Conservation (phyloP, 352 stramenopile species). For the Globisporangium barbulae region DNA sequence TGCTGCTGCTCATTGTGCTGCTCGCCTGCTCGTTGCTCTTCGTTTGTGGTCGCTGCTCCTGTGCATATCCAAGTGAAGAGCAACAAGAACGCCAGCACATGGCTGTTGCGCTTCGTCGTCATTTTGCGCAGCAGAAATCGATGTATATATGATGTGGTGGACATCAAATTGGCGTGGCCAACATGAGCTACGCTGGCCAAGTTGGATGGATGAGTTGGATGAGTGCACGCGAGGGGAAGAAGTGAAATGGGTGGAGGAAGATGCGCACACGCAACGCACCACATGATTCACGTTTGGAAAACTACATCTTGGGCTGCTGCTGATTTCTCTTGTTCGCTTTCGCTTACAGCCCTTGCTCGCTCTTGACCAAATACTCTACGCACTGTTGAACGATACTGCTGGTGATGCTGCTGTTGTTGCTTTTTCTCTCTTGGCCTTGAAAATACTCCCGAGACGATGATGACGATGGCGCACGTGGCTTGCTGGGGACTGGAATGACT, state of each 20-base stretch:
- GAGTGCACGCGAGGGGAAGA: background rate
- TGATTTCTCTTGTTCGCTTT: background rate
- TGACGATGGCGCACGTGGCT: background rate
- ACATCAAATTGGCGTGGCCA: background rate
- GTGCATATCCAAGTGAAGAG: background rate
- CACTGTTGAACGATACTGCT: constrained; percentile 9
- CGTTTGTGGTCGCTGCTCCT: background rate
- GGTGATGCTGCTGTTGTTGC: background rate
- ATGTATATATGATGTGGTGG: background rate
- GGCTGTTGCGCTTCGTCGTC: background rate
- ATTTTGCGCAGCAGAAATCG: background rate
- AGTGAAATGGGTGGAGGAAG: background rate
- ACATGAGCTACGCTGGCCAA: background rate
- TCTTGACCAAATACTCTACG: constrained; percentile 12
- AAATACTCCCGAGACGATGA: background rate
- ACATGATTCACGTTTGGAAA: background rate
- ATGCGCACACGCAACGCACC: background rate
- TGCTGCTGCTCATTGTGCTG: background rate
- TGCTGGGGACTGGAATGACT: constrained; percentile 5
- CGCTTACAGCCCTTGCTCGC: background rate
- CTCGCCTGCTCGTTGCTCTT: background rate
- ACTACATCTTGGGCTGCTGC: background rate
- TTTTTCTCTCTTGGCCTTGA: constrained; percentile 2
- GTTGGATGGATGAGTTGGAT: background rate
- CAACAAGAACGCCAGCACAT: background rate